A percentile compares a stretch with the other conserved stretches of the same genome.
Conservation (phyloP, 2,329 filamentous ascomycete species). For the Chrysoporthe austroafricana region DNA sequence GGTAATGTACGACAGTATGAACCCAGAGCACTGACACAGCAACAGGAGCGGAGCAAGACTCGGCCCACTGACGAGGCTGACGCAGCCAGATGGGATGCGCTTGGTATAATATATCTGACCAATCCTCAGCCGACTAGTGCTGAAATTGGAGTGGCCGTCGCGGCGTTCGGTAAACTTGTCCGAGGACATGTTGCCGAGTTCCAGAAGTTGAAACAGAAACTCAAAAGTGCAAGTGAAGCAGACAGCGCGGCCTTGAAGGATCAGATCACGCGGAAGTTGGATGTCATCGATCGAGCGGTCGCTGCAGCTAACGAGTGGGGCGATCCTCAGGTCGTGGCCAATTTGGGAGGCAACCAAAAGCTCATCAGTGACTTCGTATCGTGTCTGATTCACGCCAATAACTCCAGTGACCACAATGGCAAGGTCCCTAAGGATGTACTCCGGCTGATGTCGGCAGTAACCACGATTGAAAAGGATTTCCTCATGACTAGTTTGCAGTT, state of each 20-base stretch:
- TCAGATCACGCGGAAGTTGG: slow-evolving; percentile 49
- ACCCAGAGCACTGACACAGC: neutral
- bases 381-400: slow-evolving; percentile 58
- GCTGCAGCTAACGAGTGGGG: slow-evolving; percentile 59
- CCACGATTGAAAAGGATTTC: slow-evolving; percentile 62
- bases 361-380: slow-evolving; percentile 59
- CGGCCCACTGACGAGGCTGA: slow-evolving; percentile 51
- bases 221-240: slow-evolving; percentile 47
- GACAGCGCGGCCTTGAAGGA: slow-evolving; percentile 45
- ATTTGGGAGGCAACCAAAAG: slow-evolving; percentile 61
- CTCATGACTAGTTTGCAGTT: slow-evolving; percentile 68
- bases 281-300: slow-evolving; percentile 54
- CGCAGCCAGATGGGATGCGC: slow-evolving; percentile 57
- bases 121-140: slow-evolving; percentile 42
- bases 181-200: slow-evolving; percentile 52
- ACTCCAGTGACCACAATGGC: slow-evolving; percentile 55
- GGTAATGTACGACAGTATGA: neutral
- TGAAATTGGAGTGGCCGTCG: slow-evolving; percentile 51
- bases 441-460: slow-evolving; percentile 64
- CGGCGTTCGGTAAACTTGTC: slow-evolving; percentile 55
- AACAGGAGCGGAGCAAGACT: slow-evolving; percentile 44
- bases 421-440: slow-evolving; percentile 60
- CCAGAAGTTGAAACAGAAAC: slow-evolving; percentile 50
- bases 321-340: slow-evolving; percentile 59
- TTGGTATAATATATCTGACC: slow-evolving; percentile 56